These are phyloP conservation scores for Bifiguratus adelaidae DNA, from an alignment of 192 early-diverging fungal genomes.

Conservation along the genomic window DNA sequence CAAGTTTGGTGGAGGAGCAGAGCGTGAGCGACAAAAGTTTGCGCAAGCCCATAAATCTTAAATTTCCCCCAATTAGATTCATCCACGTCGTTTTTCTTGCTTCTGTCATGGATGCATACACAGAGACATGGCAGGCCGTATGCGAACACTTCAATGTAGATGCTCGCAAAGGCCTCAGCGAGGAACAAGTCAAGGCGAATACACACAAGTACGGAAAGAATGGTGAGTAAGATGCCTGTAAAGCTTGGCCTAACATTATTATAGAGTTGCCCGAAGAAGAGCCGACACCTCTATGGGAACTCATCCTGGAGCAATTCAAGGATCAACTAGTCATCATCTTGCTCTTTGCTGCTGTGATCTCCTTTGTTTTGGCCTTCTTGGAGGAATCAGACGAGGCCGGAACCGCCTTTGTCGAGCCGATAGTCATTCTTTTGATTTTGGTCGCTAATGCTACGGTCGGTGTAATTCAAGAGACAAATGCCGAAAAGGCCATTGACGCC, in stretches of 20 bases:
- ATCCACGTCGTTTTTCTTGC: no score
- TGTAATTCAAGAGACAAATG: slow-evolving; percentile 91
- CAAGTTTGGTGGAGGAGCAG: slow-evolving; percentile 20
- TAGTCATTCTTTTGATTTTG: slow-evolving; percentile 95
- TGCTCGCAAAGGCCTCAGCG: slow-evolving; percentile 49
- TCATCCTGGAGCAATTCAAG: slow-evolving; percentile 96
- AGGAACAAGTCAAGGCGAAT: slow-evolving; percentile 47
- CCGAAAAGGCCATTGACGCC: slow-evolving; percentile 97
- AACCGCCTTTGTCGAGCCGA: slow-evolving; percentile 95
- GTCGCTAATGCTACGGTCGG: slow-evolving; percentile 97
- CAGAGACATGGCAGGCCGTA: slow-evolving; percentile 50
- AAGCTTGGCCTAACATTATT: neutral
- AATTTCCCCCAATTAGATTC: no score
- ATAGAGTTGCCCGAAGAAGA: slow-evolving; percentile 84
- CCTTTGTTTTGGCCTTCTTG: slow-evolving; percentile 85
- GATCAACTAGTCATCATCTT: slow-evolving; percentile 98
- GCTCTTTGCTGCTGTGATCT: slow-evolving; percentile 79
- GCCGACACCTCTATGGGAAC: slow-evolving; percentile 80
- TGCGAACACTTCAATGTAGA: slow-evolving; percentile 59
- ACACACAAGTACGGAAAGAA: slow-evolving; percentile 67
- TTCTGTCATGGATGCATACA: slow-evolving; percentile 45
- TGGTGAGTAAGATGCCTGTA: slow-evolving; percentile 28
- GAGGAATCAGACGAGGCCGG: slow-evolving; percentile 51
- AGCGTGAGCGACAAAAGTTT: no score
- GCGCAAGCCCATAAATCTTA: no score